Evolutionary conservation across 1,139 yeast species (phyloP).

Genomic region (Kodamaea suecica): DNA sequence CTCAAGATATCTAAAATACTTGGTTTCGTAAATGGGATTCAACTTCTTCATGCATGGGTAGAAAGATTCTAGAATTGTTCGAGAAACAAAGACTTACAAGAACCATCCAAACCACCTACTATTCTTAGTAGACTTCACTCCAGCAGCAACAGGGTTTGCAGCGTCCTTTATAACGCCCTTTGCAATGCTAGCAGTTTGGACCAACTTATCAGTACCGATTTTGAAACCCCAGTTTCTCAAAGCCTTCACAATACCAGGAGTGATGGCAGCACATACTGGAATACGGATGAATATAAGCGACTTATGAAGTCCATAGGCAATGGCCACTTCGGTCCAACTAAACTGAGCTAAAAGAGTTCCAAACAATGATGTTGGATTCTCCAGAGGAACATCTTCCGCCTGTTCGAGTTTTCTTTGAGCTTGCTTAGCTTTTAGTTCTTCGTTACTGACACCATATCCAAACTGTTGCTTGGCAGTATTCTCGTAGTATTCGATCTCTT

Average conservation of each 20-base stretch:
- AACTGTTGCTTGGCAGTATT: constrained; percentile 55
- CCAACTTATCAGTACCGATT: constrained; percentile 52
- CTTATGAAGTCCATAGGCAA: constrained; percentile 94
- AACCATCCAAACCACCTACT: constrained; percentile 66
- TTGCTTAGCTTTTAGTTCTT: constrained; percentile 36
- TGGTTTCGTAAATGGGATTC: too few relatives aligned
- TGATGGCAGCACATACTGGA: constrained; percentile 89
- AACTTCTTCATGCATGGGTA: too few relatives aligned
- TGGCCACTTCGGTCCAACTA: constrained; percentile 66
- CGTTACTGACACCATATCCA: constrained; percentile 51
- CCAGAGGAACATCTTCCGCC: constrained; percentile 17
- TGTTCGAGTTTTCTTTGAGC: constrained; percentile 21
- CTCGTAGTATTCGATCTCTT: constrained; percentile 65
- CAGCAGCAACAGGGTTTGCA: constrained; percentile 47
- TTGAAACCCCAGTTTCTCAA: constrained; percentile 80
- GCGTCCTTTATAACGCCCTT: constrained; percentile 33
- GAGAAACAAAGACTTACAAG: constrained; percentile 7
- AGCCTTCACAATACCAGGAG: constrained; percentile 70
- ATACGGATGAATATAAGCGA: constrained; percentile 74
- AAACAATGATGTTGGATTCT: constrained; percentile 12
- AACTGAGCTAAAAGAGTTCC: constrained; percentile 39
- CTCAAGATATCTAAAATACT: too few relatives aligned
- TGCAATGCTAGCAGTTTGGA: constrained; percentile 37
- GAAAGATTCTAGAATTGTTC: too few relatives aligned
- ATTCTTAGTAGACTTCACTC: constrained; percentile 47